Percentiles rank a stretch among this genome's conserved stretches.
Evolutionary conservation across 2,329 filamentous ascomycete genomes (phyloP).

Genomic region (Trichoderma koningiopsis): DNA sequence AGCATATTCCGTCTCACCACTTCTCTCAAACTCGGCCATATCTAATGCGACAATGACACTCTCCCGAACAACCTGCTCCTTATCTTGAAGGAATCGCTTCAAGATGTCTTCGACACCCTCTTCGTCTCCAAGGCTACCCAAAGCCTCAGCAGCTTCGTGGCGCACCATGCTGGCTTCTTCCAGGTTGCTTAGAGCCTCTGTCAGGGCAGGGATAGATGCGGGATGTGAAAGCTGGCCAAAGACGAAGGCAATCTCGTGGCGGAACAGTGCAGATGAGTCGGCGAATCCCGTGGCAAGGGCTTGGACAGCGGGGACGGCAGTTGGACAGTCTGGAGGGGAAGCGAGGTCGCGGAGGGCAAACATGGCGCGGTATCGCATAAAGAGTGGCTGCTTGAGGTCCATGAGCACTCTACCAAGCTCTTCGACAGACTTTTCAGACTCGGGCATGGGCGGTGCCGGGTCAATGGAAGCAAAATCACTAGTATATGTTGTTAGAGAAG

Average conservation of each 20-base stretch:
- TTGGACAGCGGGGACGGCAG: constrained; percentile 81
- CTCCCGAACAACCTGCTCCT: constrained; percentile 90
- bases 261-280: constrained; percentile 88
- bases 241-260: constrained; percentile 97
- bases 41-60: constrained; percentile 94
- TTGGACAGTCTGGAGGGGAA: constrained; percentile 87
- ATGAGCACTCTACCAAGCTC: constrained; percentile 77
- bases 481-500: constrained; percentile 35
- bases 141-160: constrained; percentile 94
- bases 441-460: constrained; percentile 84
- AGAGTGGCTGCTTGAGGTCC: constrained; percentile 77
- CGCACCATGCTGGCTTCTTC: constrained; percentile 94
- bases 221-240: constrained; percentile 96
- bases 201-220: constrained; percentile 90
- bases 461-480: constrained; percentile 97
- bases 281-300: constrained; percentile 83
- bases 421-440: constrained; percentile 68
- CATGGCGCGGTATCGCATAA: constrained; percentile 96
- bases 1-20: constrained; percentile 86
- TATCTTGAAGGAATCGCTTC: constrained; percentile 81
- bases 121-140: constrained; percentile 91
- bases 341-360: constrained; percentile 94
- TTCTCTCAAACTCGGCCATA: constrained; percentile 97
- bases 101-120: constrained; percentile 87
- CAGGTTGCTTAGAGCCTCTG: constrained; percentile 72